Evolutionary conservation across 352 stramenopile species (phyloP).

Genomic region (Phytophthora idaei): DNA sequence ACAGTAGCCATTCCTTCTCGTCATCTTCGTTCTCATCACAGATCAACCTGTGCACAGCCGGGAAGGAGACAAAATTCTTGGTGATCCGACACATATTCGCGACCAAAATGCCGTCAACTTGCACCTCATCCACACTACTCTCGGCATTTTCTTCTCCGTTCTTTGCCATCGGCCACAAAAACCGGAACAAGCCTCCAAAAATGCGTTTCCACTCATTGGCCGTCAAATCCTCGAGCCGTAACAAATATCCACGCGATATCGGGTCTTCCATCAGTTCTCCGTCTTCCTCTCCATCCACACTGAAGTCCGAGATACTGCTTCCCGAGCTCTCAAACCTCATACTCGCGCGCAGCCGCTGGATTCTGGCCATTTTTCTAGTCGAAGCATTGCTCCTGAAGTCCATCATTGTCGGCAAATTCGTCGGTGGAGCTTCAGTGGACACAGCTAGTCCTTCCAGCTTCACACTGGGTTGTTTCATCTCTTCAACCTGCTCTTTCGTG

Average conservation of each 20-base stretch:
- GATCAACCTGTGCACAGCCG: conserved; percentile 64
- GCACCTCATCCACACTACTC: conserved; percentile 24
- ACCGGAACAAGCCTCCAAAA: conserved; percentile 64
- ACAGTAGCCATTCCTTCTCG: conserved; percentile 50
- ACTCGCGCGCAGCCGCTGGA: conserved; percentile 41
- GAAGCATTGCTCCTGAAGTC: conserved; percentile 43
- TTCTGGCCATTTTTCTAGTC: conserved; percentile 44
- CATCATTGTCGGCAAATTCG: conserved; percentile 28
- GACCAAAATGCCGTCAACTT: conserved; percentile 63
- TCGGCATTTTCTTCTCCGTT: conserved; percentile 14
- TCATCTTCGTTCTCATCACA: conserved; percentile 40
- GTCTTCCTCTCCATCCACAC: conserved; percentile 31
- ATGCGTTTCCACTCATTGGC: conserved; percentile 72
- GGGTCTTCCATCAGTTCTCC: conserved; percentile 35
- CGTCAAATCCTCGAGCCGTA: conserved; percentile 71
- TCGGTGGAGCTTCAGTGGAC: conserved; percentile 4
- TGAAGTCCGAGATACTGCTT: conserved; percentile 50
- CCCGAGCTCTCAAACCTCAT: conserved; percentile 53
- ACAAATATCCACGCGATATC: conserved; percentile 61
- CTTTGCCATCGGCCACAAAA: conserved; percentile 43
- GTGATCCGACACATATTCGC: conserved; percentile 76
- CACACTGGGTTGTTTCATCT: conserved; percentile 1
- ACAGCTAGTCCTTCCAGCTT: conserved; percentile 15
- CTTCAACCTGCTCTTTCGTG: background rate
- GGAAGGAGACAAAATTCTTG: conserved; percentile 74